These are phyloP conservation scores for Lipomyces spencermartinsiae DNA, from an alignment of 805 yeast species.

Conservation along the genomic window DNA sequence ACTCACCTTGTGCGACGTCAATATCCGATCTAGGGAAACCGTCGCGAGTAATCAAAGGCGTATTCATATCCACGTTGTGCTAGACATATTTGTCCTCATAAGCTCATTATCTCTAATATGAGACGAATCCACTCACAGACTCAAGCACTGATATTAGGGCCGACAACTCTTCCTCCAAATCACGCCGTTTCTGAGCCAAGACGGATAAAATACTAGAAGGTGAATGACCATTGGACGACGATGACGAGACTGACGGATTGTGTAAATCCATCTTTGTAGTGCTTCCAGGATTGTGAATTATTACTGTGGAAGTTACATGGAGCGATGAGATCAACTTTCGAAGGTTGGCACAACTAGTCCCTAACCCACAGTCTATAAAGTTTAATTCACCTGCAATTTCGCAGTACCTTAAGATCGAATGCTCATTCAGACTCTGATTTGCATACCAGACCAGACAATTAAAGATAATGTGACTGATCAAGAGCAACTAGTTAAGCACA, in stretches of 20 bases:
- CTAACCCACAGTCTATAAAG: background rate
- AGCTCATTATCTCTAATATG: background rate
- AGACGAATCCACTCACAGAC: slow-evolving; percentile 14
- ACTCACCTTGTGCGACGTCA: slow-evolving; percentile 65
- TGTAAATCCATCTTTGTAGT: slow-evolving; percentile 9
- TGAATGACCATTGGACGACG: slow-evolving; percentile 7
- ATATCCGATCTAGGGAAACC: slow-evolving; percentile 88
- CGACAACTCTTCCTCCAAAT: slow-evolving; percentile 29
- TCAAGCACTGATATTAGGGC: slow-evolving; percentile 27
- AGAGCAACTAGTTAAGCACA: background rate
- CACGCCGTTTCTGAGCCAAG: slow-evolving; percentile 11
- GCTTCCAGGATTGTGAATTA: background rate
- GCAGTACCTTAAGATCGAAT: background rate
- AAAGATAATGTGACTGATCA: background rate
- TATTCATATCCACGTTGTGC: slow-evolving; percentile 65
- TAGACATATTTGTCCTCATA: slow-evolving; percentile 18
- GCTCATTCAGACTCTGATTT: background rate
- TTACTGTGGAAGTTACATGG: background rate
- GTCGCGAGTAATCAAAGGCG: slow-evolving; percentile 68
- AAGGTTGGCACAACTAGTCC: background rate
- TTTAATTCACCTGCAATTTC: background rate
- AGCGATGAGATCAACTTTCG: too few species aligned
- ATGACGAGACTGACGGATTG: slow-evolving; percentile 11
- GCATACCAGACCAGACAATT: background rate
- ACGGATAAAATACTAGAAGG: background rate